phyloP scores from a whole-genome alignment of 805 yeast species.

The Candida xiaguanensis region DNA sequence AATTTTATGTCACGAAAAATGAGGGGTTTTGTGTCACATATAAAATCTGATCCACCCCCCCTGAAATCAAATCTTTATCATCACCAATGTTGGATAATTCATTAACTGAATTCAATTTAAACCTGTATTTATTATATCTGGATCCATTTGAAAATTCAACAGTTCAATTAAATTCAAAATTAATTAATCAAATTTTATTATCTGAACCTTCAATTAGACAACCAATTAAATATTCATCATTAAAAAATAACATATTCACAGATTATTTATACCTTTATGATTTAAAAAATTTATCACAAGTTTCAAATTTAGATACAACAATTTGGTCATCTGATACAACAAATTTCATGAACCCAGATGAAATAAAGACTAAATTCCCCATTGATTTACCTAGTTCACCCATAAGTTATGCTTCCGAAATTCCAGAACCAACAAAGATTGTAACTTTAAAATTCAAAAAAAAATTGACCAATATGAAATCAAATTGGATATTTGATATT shows the following conservation, averaged over 20 bases:
- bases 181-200: too few species aligned
- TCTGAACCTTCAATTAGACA: too few species aligned
- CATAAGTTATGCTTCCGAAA: too few species aligned
- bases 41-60: background rate
- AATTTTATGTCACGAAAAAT: too few species aligned
- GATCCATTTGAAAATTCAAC: slow-evolving; percentile 2
- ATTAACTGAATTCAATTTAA: background rate
- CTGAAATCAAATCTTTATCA: background rate
- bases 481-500: background rate
- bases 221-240: background rate
- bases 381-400: slow-evolving; percentile 1
- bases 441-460: background rate
- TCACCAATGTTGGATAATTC: background rate
- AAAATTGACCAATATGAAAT: background rate
- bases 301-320: background rate
- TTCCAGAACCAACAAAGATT: too few species aligned
- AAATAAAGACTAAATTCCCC: too few species aligned
- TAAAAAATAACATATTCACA: background rate
- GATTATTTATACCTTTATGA: slow-evolving; percentile 1
- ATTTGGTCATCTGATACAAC: slow-evolving; percentile 3
- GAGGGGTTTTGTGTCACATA: background rate
- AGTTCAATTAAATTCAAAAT: too few species aligned
- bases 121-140: background rate
- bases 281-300: background rate
- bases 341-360: slow-evolving; percentile 5